phyloP scores from a whole-genome alignment of 2,329 filamentous ascomycete species.

The Ophiostoma sp. region DNA sequence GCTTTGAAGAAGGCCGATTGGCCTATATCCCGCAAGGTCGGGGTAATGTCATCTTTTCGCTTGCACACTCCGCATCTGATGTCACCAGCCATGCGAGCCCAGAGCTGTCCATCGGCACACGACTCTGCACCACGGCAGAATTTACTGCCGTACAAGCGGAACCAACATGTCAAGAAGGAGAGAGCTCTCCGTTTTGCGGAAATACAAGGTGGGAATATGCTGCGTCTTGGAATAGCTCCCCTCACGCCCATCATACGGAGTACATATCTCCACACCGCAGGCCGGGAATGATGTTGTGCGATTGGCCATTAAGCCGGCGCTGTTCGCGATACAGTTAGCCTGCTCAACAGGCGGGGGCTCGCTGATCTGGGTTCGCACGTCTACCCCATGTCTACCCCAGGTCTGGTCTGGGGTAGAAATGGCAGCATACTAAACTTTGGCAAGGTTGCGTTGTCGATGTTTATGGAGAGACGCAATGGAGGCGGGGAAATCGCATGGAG shows the following conservation, averaged over 20 bases:
- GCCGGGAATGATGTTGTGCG: constrained; percentile 5
- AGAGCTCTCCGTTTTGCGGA: not conserved
- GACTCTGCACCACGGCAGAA: not conserved
- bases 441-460: not conserved
- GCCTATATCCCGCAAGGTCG: not conserved
- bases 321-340: constrained; percentile 13
- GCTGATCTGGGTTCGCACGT: not conserved
- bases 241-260: not conserved
- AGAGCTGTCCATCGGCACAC: not conserved
- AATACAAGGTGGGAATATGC: not conserved
- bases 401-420: not conserved
- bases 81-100: not conserved
- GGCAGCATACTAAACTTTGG: not conserved
- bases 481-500: not conserved
- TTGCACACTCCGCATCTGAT: not conserved
- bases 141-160: not conserved
- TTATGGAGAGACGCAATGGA: not conserved
- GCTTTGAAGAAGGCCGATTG: not conserved
- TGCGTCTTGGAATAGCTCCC: not conserved
- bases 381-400: constrained; percentile 12
- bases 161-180: not conserved
- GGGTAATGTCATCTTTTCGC: not conserved
- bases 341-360: not conserved
- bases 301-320: constrained; percentile 15
- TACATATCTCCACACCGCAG: not conserved